Base-by-base conservation (phyloP, 2,329 filamentous ascomycete genomes). In the Torrubiella hemipterigena region DNA sequence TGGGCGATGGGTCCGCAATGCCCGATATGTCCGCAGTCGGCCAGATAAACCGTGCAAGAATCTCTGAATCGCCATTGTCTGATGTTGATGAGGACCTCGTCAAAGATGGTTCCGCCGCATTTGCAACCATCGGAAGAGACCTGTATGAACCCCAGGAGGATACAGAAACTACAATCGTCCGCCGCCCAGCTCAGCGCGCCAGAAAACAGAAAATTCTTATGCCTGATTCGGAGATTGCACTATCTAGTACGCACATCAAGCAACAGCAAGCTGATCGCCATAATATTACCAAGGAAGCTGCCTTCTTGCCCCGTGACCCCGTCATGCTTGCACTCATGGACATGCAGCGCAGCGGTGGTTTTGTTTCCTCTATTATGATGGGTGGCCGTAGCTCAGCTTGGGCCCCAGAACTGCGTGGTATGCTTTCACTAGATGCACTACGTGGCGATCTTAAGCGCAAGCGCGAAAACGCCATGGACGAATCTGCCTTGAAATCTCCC, bases 371-470 rank as follows among this genome's bases (percentile, higher is more conserved):
- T 45, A 78, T 94, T 40, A 77, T 95, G 59, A 78, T 82, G 31
- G 84, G 87, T 38, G 82, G 78, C 22, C 76, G 82, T 40, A 78
- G 77, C 43, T 69, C 73, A 42, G 74, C 73, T 25, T 95, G 86
- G 87, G 89, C 89, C 4, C 89, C 89, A 1, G 91, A 98, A 57
- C 69, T 98, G 14, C 79, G 84, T 37, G 85, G 81, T n/a, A 75
- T 98, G 46, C 64, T 96, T n/a, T 93, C 86, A 2, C 65, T 95
- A 25, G 84, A 93, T 41, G 70, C 83, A 11, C 70, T 93, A 12
- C 77, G 78, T 38, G 76, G 76, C 35, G 85, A 93, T 38, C 69
- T 89, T 33, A 98, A 96, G 70, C 75, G 91, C 36, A 98, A 98
- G 68, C 78, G 91, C 17, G 86, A 94, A 48, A 86, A 80, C 45